Base-by-base conservation (phyloP, 768 basidiomycete species). In the Sporobolomyces phaffii region DNA sequence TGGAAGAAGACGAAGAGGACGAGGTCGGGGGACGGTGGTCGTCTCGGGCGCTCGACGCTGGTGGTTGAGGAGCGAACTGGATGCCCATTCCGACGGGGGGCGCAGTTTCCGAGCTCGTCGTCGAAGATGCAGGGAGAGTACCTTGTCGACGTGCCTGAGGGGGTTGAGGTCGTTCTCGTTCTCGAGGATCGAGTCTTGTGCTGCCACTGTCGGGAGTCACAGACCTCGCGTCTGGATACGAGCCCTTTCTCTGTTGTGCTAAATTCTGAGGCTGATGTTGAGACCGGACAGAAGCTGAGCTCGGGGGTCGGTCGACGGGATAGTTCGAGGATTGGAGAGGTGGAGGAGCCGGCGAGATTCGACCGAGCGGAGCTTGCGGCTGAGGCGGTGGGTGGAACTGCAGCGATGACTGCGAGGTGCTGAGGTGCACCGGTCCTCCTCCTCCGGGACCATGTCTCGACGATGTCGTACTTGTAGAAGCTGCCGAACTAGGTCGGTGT, bases 191-290 rank as follows among this genome's bases (percentile, higher is more conserved):
- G 10, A 18, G 6, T 11, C 52, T 31, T 24, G 13, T 17, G 24
- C 48, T 24, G 6, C 24, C 14, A 20, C 50, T 51, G 14, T 51
- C 52, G 10, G 52, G 52, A 34, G 52, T 53, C 9, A 10, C 22
- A 4, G 52, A 36, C 20, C 54, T 24, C 22, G 54, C 40, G 31
- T 56, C 54, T 3, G 54, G 54, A 28, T 13, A 56, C 7, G 56
- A 58, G 22, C 56, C 56, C n/a, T 58, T 58, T 18, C 56, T 11
- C 18, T 45, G 38, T 29, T 56, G 52, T 33, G n/a, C n/a, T n/a
- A n/a, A n/a, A n/a, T 52, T 28, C 28, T 11, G 7, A 24, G 48
- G 28, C 8, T 36, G 18, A 4, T 41, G 38, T 56, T 56, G 54
- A 28, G 54, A 56, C 38, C 40, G n/a, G 1, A 24, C 6, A 5